phyloP scores from a whole-genome alignment of 1,139 yeast genomes.

The Sugiyamaella xylanicola region DNA sequence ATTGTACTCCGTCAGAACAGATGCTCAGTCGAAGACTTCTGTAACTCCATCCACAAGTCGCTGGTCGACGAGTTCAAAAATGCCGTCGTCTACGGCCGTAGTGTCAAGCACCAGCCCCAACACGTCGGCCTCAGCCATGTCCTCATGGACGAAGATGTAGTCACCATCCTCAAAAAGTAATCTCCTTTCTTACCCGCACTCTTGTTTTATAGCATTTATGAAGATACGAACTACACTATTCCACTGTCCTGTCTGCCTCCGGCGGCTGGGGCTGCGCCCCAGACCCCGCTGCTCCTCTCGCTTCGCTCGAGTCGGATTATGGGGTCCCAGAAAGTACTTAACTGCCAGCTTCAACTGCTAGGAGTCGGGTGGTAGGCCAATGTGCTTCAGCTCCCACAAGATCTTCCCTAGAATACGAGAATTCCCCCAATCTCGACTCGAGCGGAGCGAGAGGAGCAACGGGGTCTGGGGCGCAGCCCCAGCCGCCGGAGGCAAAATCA shows the following conservation, averaged over 20 bases:
- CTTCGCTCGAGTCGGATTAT: background rate
- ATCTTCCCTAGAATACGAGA: background rate
- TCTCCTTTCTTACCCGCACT: background rate
- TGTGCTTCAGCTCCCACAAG: background rate
- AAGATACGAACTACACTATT: constrained; percentile 7
- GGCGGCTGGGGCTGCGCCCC: background rate
- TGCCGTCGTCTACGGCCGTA: constrained; percentile 87
- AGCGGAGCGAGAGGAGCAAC: background rate
- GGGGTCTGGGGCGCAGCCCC: background rate
- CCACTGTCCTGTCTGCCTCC: background rate
- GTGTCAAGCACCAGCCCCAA: constrained; percentile 98
- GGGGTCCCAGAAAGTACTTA: background rate
- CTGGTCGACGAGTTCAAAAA: constrained; percentile 89
- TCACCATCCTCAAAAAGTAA: constrained; percentile 82
- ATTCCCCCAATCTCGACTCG: background rate
- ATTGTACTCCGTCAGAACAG: constrained; percentile 83
- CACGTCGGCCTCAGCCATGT: constrained; percentile 83
- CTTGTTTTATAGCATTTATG: constrained; percentile 4
- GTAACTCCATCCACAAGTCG: constrained; percentile 94
- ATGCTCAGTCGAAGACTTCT: constrained; percentile 90
- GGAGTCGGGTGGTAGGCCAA: no score
- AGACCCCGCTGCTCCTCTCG: background rate
- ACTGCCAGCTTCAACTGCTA: no score
- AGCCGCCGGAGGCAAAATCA: background rate
- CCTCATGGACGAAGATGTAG: constrained; percentile 94